Conservation (phyloP, 352 stramenopile species). For the Globisporangium parvum region DNA sequence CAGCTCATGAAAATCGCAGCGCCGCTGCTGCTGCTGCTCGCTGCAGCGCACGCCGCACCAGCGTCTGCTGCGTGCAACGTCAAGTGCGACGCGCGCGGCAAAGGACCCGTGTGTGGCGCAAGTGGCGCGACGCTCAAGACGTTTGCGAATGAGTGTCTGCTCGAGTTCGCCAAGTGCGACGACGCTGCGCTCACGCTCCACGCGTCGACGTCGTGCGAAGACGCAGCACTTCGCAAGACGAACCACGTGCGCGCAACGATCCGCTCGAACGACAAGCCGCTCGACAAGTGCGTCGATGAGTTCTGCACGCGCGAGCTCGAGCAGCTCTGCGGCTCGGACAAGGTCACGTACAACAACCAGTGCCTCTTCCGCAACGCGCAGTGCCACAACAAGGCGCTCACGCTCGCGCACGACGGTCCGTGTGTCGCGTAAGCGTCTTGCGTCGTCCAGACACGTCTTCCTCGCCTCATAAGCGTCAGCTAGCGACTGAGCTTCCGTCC, state of each 20-base stretch:
- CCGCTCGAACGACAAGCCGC: slow-evolving; percentile 2
- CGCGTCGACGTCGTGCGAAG: background rate
- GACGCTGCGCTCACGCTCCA: slow-evolving; percentile 7
- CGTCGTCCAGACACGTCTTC: background rate
- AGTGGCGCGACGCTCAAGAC: slow-evolving; percentile 9
- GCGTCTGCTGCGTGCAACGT: slow-evolving; percentile 4
- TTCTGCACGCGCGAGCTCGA: slow-evolving; percentile 11
- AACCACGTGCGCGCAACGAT: slow-evolving; percentile 9
- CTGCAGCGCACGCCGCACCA: background rate
- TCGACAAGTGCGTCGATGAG: slow-evolving; percentile 5
- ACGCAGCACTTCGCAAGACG: background rate
- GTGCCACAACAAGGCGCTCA: slow-evolving; percentile 10
- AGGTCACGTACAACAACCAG: slow-evolving; percentile 17
- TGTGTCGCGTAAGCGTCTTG: slow-evolving; percentile 2
- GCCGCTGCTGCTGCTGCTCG: background rate
- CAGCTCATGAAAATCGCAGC: background rate
- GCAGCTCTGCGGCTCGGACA: slow-evolving; percentile 13
- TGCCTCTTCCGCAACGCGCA: slow-evolving; percentile 14
- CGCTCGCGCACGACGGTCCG: slow-evolving; percentile 5
- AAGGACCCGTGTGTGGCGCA: slow-evolving; percentile 13
- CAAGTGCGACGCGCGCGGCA: slow-evolving; percentile 15
- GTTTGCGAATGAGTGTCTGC: slow-evolving; percentile 15
- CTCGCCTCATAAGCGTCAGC: background rate
- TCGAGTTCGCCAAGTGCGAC: slow-evolving; percentile 16
- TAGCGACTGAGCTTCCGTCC: no score